Base-by-base conservation (phyloP, 805 yeast species). In the Ogataea naganishii region DNA sequence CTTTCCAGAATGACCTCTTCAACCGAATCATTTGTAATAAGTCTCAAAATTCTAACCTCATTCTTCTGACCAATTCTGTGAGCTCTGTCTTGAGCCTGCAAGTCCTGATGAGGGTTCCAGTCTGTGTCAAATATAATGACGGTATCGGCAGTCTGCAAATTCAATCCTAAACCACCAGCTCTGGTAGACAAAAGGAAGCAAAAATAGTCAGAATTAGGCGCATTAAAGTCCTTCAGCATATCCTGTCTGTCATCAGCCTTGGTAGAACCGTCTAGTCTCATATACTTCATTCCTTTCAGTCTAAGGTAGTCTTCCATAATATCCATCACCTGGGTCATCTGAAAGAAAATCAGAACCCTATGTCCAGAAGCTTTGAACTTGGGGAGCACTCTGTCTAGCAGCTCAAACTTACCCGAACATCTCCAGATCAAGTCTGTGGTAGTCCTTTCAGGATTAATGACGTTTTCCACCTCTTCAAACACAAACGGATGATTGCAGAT, bases 71-170 rank as follows among this genome's bases (percentile, higher is more conserved):
- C 94, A 53, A 82, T 82, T 66, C 94, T 72, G 54, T 82, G 94
- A 1, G 94, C 94, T 63, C 94, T 69, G 56, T 82, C 94, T 56
- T 82, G 94, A 1, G 92, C 94, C 53, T 82, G 94, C 48, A 82
- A 70, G 73, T 82, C 94, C 56, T 82, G 94, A 59, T 82, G 94
- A 7, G 94, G 94, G 49, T 82, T 82, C 94, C 94, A 82, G 60
- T 82, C 94, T 11, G 89, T 80, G 53, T 82, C 94, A 51, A 81
- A 82, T 39, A 82, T 82, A 39, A 82, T 75, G 35, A 82, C 94
- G 0, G 94, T 82, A 51, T 82, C 94, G 4, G 94, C 94, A 16
- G 88, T 80, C 60, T 82, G 94, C 52, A 82, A 71, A 54, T 82
- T 82, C 47, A 82, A 66, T 49, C 94, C 94, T 45, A 82, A 69